A percentile compares a stretch with the other conserved stretches of the same genome.
Conservation (phyloP, 2,329 filamentous ascomycete genomes). For the Pseudogymnoascus sp. region DNA sequence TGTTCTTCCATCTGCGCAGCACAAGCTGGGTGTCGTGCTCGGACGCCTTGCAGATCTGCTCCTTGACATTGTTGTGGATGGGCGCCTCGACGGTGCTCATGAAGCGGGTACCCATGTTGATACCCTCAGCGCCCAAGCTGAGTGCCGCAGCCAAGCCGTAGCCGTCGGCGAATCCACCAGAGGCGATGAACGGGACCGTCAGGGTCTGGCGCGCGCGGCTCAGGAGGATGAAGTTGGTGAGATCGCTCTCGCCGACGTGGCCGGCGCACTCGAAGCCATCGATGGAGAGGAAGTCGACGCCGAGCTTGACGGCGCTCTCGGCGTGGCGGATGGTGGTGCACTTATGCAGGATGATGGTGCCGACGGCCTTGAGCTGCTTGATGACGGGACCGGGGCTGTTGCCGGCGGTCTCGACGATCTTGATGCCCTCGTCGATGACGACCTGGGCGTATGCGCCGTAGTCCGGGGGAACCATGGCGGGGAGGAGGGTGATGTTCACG, state of each 20-base stretch:
- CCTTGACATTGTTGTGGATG: constrained; percentile 89
- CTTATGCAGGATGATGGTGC: constrained; percentile 83
- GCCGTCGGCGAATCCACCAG: constrained; percentile 91
- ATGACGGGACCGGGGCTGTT: constrained; percentile 91
- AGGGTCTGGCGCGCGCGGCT: constrained; percentile 78
- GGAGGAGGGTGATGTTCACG: constrained; percentile 92
- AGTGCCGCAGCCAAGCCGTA: constrained; percentile 87
- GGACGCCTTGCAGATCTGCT: constrained; percentile 78
- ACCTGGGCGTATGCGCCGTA: constrained; percentile 88
- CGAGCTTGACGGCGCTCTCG: constrained; percentile 82
- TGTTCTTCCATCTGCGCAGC: constrained; percentile 88
- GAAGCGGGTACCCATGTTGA: constrained; percentile 98
- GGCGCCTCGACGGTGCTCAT: constrained; percentile 94
- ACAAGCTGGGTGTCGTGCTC: constrained; percentile 91
- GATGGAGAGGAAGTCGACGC: constrained; percentile 93
- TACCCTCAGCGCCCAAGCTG: constrained; percentile 80
- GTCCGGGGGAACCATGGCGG: constrained; percentile 81
- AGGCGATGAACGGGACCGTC: constrained; percentile 86
- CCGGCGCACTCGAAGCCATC: constrained; percentile 96
- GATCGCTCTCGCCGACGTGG: constrained; percentile 80
- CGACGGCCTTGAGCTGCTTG: constrained; percentile 73
- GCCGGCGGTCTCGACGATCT: constrained; percentile 86
- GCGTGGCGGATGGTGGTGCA: constrained; percentile 96
- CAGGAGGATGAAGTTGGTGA: constrained; percentile 85
- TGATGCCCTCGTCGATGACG: constrained; percentile 86